Conservation (phyloP, 2,329 filamentous ascomycete species). For the Claviceps sp. region DNA sequence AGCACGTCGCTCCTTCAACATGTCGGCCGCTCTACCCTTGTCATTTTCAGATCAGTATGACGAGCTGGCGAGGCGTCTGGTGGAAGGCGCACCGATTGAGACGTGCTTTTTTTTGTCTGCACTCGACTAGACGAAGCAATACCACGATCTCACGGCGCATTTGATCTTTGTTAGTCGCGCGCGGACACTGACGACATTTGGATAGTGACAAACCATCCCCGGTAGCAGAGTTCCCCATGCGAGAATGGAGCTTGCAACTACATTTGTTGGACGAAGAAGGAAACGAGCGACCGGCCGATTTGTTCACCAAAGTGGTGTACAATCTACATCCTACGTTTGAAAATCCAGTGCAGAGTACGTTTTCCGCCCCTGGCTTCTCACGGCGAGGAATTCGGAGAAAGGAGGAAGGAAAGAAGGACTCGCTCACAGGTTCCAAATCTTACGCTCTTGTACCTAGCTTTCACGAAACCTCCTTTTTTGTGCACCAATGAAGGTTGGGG, state of each 20-base stretch:
- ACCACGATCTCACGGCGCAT: not conserved
- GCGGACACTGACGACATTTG: slow-evolving; percentile 4
- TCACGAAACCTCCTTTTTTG: slow-evolving; percentile 74
- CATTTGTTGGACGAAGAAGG: slow-evolving; percentile 76
- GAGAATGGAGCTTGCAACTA: slow-evolving; percentile 80
- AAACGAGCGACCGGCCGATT: slow-evolving; percentile 66
- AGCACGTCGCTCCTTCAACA: not conserved
- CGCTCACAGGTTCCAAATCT: not conserved
- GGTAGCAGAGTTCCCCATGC: slow-evolving; percentile 81
- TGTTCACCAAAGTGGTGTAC: slow-evolving; percentile 89
- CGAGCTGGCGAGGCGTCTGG: not conserved
- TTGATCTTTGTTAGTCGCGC: no score
- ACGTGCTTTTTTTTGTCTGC: not conserved
- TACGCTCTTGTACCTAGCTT: slow-evolving; percentile 34
- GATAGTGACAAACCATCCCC: slow-evolving; percentile 65
- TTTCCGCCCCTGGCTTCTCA: not conserved
- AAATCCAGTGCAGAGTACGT: slow-evolving; percentile 71
- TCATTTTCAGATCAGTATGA: not conserved
- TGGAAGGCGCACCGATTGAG: not conserved
- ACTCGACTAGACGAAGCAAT: not conserved
- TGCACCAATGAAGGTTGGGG: slow-evolving; percentile 96
- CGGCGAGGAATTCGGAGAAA: not conserved
- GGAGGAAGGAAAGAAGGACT: not conserved
- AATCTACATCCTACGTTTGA: slow-evolving; percentile 90
- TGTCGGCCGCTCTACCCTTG: no score